These are phyloP conservation scores for Rugonectria rugulosa DNA, from an alignment of 2,329 filamentous ascomycete species.

Conservation along the genomic window DNA sequence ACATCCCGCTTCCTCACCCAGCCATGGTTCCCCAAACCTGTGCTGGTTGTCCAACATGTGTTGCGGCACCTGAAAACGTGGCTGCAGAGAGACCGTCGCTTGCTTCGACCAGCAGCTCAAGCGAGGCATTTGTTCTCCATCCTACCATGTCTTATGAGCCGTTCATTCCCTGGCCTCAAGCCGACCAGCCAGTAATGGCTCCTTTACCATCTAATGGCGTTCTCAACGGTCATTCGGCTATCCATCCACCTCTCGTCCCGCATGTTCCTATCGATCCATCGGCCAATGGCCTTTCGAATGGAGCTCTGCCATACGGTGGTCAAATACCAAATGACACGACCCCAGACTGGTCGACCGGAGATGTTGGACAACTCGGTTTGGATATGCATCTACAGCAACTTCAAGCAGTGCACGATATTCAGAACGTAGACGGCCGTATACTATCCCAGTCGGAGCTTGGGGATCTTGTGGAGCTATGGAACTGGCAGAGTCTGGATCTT, in stretches of 20 bases:
- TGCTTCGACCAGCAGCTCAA: neutral
- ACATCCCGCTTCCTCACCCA: neutral
- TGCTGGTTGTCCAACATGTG: neutral
- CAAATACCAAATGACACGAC: neutral
- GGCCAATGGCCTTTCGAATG: neutral
- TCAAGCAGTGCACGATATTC: neutral
- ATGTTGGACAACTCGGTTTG: neutral
- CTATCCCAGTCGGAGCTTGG: neutral
- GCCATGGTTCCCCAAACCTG: neutral
- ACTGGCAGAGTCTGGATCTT: slow-evolving; percentile 13
- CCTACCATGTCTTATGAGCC: neutral
- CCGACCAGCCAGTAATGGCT: neutral
- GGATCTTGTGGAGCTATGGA: slow-evolving; percentile 7
- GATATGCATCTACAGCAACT: neutral
- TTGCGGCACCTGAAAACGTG: neutral
- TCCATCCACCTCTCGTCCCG: neutral
- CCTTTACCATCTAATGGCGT: neutral
- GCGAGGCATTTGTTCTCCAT: neutral
- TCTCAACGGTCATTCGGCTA: neutral
- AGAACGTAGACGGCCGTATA: neutral
- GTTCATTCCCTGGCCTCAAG: neutral
- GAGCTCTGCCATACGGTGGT: neutral
- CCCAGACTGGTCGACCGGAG: neutral
- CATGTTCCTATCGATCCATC: neutral
- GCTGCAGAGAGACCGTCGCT: neutral